A percentile compares a stretch with the other conserved stretches of the same genome.
phyloP scores from a whole-genome alignment of 768 basidiomycete species.

The Lactifluus rugatus region DNA sequence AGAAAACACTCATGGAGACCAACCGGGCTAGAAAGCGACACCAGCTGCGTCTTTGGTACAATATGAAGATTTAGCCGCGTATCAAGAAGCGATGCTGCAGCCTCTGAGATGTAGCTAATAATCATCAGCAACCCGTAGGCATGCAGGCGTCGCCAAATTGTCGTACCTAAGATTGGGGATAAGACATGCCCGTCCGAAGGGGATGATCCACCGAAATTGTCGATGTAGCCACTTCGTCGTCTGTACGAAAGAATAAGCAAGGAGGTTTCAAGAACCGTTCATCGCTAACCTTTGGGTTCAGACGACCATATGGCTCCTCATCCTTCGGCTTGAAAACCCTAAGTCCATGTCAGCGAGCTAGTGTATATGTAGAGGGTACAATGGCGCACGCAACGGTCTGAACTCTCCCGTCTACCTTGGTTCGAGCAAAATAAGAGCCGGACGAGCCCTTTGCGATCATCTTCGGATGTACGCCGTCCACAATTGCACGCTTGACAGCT shows the following conservation, averaged over 20 bases:
- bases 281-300: constrained; percentile 67
- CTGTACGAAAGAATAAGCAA: constrained; percentile 28
- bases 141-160: neutral
- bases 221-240: constrained; percentile 87
- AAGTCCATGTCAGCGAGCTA: neutral
- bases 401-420: constrained; percentile 63
- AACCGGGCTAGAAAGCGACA: constrained; percentile 67
- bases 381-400: constrained; percentile 69
- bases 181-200: constrained; percentile 81
- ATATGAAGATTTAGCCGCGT: constrained; percentile 63
- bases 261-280: neutral
- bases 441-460: constrained; percentile 87
- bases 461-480: constrained; percentile 76
- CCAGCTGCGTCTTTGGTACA: constrained; percentile 79
- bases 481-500: constrained; percentile 58
- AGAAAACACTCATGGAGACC: neutral
- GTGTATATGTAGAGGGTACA: neutral
- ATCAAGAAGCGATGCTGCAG: constrained; percentile 80
- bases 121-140: neutral
- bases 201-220: constrained; percentile 82
- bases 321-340: constrained; percentile 92
- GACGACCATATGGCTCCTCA: constrained; percentile 78
- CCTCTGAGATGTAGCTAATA: constrained; percentile 75
- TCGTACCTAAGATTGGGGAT: constrained; percentile 77
- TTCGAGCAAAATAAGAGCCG: constrained; percentile 86